Base-by-base conservation (phyloP, 2,329 filamentous ascomycete genomes). In the Calonectria pauciramosa region DNA sequence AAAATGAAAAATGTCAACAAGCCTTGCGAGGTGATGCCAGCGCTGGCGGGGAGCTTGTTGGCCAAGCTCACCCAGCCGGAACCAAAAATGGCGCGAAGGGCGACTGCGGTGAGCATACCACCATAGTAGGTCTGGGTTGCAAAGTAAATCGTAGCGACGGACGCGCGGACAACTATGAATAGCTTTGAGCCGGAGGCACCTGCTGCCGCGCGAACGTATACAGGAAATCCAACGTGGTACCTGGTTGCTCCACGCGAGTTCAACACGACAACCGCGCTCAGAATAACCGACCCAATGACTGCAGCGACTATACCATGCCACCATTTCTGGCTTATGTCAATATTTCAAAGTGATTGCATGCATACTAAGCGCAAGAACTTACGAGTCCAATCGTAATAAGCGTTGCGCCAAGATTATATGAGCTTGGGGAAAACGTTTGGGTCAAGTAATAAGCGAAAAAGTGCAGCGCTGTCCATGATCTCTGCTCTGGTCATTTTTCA, bases 61-160 rank as follows among this genome's bases (percentile, higher is more conserved):
- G 60, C 38, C 41, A 65, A 18, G 28, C 49, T 65, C 4, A 49
- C 60, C 60, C 60, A 65, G 26, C 41, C 30, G 9, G 60, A 65
- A 7, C 60, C 60, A 18, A 65, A 65, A 28, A 65, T 34, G 41
- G 60, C 60, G 41, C 60, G 60, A n/a, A 65, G 60, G 18, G 60
- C 60, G 8, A 65, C 60, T 3, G 60, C 32, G 18, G 41, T 65
- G 38, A 65, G 60, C 60, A 65, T 65, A 4, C 60, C 60, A 7
- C 60, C 60, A 34, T 65, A 65, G 28, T 65, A 65, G 9, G 60
- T 65, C 20, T 65, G 60, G 6, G 60, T 65, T 13, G 60, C 60
- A 49, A 65, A 65, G 41, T 65, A 65, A 49, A 65, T 65, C 3
- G 41, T 65, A 3, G 60, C 60, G 4, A 65, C 60, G 0, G 60